Evolutionary conservation across 805 yeast species (phyloP).

Genomic region (Starmerella floris): DNA sequence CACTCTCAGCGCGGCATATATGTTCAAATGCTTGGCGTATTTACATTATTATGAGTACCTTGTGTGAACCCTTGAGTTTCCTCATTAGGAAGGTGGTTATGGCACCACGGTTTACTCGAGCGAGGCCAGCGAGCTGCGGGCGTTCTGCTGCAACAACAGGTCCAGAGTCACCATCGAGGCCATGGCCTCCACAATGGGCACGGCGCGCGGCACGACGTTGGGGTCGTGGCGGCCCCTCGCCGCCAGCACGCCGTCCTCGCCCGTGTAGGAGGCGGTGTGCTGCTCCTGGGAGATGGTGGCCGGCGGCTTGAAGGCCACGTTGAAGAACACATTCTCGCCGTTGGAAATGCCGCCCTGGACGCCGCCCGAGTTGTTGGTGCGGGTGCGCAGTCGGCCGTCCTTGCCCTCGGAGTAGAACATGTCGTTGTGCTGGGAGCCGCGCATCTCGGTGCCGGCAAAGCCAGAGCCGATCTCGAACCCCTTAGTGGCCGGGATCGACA

Average conservation of each 20-base stretch:
- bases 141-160: constrained; percentile 67
- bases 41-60: too few species aligned
- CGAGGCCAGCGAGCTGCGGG: constrained; percentile 48
- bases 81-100: too few species aligned
- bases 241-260: constrained; percentile 72
- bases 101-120: constrained; percentile 5
- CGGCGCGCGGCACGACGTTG: constrained; percentile 94
- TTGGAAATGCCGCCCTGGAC: constrained; percentile 96
- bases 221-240: constrained; percentile 99
- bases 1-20: too few species aligned
- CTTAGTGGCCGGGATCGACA: constrained; percentile 93
- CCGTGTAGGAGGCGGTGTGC: constrained; percentile 76
- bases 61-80: too few species aligned
- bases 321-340: constrained; percentile 89
- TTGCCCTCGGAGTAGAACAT: constrained; percentile 40
- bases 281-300: constrained; percentile 95
- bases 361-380: constrained; percentile 90
- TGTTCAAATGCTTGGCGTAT: too few species aligned
- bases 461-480: constrained; percentile 98
- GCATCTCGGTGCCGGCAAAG: constrained; percentile 73
- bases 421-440: constrained; percentile 92
- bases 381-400: constrained; percentile 63
- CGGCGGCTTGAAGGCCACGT: constrained; percentile 94
- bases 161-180: constrained; percentile 89
- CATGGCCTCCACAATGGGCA: constrained; percentile 97